Evolutionary conservation across 202 grass and related monocot species (phyloP).

Genomic region (Schoenoplectus triqueter): DNA sequence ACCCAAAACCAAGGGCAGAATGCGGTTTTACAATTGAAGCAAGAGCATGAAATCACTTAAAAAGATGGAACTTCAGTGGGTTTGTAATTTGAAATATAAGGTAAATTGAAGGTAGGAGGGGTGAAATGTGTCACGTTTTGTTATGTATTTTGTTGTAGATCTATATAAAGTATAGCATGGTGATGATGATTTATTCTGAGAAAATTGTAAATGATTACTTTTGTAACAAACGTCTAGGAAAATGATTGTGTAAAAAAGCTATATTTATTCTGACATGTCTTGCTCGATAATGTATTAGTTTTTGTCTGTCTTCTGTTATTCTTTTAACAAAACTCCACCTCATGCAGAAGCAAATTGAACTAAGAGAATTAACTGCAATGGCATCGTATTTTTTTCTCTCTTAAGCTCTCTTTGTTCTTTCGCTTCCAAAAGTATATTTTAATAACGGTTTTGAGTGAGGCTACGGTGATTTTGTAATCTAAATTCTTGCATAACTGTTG

Average conservation of each 20-base stretch:
- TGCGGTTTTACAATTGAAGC: conserved; percentile 55
- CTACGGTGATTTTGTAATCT: not conserved
- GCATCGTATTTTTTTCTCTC: not conserved
- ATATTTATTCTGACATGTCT: conserved; percentile 18
- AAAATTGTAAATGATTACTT: conserved; percentile 37
- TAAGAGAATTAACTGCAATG: not conserved
- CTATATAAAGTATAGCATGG: conserved; percentile 20
- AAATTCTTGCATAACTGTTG: not conserved
- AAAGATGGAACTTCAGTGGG: conserved; percentile 16
- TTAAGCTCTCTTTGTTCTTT: not conserved
- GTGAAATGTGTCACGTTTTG: not conserved
- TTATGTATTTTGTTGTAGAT: conserved; percentile 39
- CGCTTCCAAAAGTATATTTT: too few relatives aligned
- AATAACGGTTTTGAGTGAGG: too few relatives aligned
- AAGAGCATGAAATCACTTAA: conserved; percentile 72
- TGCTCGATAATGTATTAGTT: not conserved
- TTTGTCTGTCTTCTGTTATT: not conserved
- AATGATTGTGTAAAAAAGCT: conserved; percentile 20
- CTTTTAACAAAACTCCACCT: not conserved
- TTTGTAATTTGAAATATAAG: conserved; percentile 25
- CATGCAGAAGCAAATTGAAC: not conserved
- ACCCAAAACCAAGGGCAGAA: conserved; percentile 31
- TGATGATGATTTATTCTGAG: conserved; percentile 21
- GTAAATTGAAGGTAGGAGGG: conserved; percentile 4
- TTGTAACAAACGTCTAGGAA: not conserved